Percentiles rank a stretch among this genome's conserved stretches.
Evolutionary conservation across 768 basidiomycete species (phyloP).

Genomic region (Kwoniella pini): DNA sequence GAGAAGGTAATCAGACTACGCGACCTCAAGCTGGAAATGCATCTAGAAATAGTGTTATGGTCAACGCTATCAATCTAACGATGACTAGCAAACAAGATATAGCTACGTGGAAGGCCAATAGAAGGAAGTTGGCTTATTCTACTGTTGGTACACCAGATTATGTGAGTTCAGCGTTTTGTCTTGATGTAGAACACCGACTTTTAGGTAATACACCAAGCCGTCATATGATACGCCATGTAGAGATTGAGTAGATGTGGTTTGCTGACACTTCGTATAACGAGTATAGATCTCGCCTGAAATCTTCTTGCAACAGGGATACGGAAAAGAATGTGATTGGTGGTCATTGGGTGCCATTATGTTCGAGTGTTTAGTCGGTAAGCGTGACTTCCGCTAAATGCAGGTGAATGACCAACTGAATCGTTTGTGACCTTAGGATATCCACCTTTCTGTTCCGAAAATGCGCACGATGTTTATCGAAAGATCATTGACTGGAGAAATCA

Average conservation of each 20-base stretch:
- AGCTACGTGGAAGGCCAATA: constrained; percentile 98
- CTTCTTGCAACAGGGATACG: constrained; percentile 95
- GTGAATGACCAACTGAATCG: no score
- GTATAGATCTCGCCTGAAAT: constrained; percentile 85
- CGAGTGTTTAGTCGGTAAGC: constrained; percentile 81
- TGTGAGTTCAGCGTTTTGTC: constrained; percentile 40
- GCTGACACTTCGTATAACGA: no score
- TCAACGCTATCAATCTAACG: constrained; percentile 94
- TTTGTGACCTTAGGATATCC: constrained; percentile 65
- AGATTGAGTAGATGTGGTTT: no score
- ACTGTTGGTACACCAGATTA: constrained; percentile 97
- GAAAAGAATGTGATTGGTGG: constrained; percentile 99
- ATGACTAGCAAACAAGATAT: constrained; percentile 83
- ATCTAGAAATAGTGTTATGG: constrained; percentile 90
- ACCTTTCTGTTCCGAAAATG: constrained; percentile 93
- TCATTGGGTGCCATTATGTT: constrained; percentile 98
- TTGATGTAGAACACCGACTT: no score
- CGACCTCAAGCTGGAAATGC: constrained; percentile 36
- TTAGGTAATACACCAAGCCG: no score
- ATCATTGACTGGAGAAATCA: constrained; percentile 91
- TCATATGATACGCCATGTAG: no score
- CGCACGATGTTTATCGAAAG: constrained; percentile 97
- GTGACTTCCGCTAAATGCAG: no score
- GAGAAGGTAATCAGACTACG: constrained; percentile 59
- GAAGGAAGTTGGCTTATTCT: constrained; percentile 94